Percentiles rank a stretch among this genome's conserved stretches.
These are phyloP conservation scores for Fistulifera pelliculosa DNA, from an alignment of 108 stramenopile genomes.

Conservation along the genomic window DNA sequence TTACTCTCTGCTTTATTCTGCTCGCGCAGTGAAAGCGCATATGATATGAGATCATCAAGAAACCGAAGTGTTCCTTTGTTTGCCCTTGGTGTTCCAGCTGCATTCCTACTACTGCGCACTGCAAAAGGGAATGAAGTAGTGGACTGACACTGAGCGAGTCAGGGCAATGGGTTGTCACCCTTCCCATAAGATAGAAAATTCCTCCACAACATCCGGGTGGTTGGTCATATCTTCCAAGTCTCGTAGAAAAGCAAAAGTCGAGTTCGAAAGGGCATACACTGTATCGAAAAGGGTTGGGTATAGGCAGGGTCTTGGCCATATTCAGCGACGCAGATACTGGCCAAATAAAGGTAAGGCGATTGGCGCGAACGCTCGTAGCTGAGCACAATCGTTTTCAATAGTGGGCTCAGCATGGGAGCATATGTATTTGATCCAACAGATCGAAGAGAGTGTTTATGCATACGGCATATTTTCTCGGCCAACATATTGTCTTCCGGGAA, in stretches of 20 bases:
- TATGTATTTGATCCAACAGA: slow-evolving; percentile 62
- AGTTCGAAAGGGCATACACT: slow-evolving; percentile 51
- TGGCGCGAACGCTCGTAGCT: slow-evolving; percentile 59
- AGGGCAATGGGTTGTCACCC: slow-evolving; percentile 77
- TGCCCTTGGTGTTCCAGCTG: slow-evolving; percentile 76
- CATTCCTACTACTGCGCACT: slow-evolving; percentile 74
- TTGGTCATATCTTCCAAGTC: slow-evolving; percentile 62
- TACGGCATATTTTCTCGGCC: slow-evolving; percentile 87
- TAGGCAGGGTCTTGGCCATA: slow-evolving; percentile 54
- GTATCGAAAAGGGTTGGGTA: slow-evolving; percentile 50
- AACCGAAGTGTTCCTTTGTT: slow-evolving; percentile 80
- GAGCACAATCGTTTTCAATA: slow-evolving; percentile 62
- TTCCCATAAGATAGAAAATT: slow-evolving; percentile 85
- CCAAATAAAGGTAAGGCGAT: slow-evolving; percentile 84
- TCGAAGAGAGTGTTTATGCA: slow-evolving; percentile 90
- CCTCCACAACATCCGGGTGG: slow-evolving; percentile 95
- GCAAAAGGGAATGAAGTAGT: slow-evolving; percentile 53
- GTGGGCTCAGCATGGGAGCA: slow-evolving; percentile 67
- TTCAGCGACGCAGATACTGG: slow-evolving; percentile 81
- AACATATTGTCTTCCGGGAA: slow-evolving; percentile 59
- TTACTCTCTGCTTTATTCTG: slow-evolving; percentile 19
- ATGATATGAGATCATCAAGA: slow-evolving; percentile 56
- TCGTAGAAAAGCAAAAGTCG: slow-evolving; percentile 50
- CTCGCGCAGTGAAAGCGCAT: slow-evolving; percentile 42
- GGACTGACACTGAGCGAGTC: slow-evolving; percentile 55